Percentiles rank a stretch among this genome's conserved stretches.
Conservation (phyloP, 768 basidiomycete species). For the Russula sp. region DNA sequence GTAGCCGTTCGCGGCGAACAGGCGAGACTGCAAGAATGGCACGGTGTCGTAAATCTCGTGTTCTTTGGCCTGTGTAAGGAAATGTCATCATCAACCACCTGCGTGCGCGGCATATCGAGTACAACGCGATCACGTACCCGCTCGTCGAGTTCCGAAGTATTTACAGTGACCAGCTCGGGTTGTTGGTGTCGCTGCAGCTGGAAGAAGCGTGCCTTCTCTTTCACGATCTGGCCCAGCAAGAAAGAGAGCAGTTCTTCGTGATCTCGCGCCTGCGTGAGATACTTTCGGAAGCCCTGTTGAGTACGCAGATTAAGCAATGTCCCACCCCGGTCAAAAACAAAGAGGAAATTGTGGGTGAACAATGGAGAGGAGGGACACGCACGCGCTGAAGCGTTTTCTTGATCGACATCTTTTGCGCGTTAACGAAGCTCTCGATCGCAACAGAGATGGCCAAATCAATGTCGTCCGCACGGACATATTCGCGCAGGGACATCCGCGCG, state of each 20-base stretch:
- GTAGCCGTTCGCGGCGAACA: constrained; percentile 91
- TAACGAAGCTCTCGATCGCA: constrained; percentile 92
- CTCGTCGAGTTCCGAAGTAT: constrained; percentile 79
- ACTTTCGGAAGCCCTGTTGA: constrained; percentile 93
- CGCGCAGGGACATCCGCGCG: constrained; percentile 96
- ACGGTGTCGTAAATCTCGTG: constrained; percentile 91
- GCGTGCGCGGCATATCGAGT: background rate
- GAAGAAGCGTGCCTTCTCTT: constrained; percentile 85
- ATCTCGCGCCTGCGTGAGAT: constrained; percentile 91
- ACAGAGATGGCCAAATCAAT: constrained; percentile 97
- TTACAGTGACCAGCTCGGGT: constrained; percentile 73
- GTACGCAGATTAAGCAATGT: background rate
- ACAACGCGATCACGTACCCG: constrained; percentile 53
- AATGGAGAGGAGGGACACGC: constrained; percentile 35
- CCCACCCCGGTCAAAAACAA: background rate
- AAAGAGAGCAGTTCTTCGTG: constrained; percentile 95
- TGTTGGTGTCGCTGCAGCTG: constrained; percentile 74
- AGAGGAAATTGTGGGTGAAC: background rate
- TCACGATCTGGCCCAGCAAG: constrained; percentile 89
- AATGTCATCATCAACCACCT: background rate
- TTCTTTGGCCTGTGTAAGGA: constrained; percentile 72
- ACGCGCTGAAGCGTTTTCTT: constrained; percentile 97
- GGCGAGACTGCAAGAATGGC: constrained; percentile 78
- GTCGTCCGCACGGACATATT: constrained; percentile 94
- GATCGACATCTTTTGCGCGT: constrained; percentile 95